A percentile compares a stretch with the other conserved stretches of the same genome.
Conservation (phyloP, 2,329 filamentous ascomycete genomes). For the Hypoxylon sp. region DNA sequence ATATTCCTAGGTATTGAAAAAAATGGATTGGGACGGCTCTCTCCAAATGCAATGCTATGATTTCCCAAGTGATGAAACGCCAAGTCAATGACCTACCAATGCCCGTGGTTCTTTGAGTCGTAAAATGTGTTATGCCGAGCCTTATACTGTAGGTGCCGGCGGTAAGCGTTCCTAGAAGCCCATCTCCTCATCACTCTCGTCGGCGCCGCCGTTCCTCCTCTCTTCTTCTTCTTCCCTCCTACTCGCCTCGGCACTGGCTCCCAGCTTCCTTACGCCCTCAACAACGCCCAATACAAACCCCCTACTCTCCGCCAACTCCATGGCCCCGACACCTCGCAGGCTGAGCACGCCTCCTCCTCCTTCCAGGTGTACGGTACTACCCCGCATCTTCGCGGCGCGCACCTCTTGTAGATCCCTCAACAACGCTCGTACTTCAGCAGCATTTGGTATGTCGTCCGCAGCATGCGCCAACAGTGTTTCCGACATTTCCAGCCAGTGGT, state of each 20-base stretch:
- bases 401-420: conserved; percentile 89
- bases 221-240: conserved; percentile 83
- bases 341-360: conserved; percentile 79
- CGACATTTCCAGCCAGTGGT: conserved; percentile 94
- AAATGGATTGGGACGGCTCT: conserved; percentile 8
- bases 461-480: conserved; percentile 90
- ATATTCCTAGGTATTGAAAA: conserved; percentile 7
- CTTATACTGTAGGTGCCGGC: conserved; percentile 13
- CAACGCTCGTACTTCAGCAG: conserved; percentile 80
- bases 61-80: conserved; percentile 19
- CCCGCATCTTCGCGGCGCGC: conserved; percentile 88
- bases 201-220: conserved; percentile 68
- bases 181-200: conserved; percentile 73
- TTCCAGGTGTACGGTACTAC: conserved; percentile 79
- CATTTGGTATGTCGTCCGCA: conserved; percentile 81
- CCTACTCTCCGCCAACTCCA: conserved; percentile 91
- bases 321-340: conserved; percentile 83
- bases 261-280: conserved; percentile 88
- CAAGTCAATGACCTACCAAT: conserved; percentile 16
- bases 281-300: conserved; percentile 88
- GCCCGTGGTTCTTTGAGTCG: conserved; percentile 3
- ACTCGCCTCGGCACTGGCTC: conserved; percentile 82
- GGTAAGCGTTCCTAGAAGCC: conserved; percentile 46
- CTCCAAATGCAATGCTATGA: conserved; percentile 12
- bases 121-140: conserved; percentile 15